Evolutionary conservation across 352 stramenopile species (phyloP).

Genomic region (Lagenidium giganteum): DNA sequence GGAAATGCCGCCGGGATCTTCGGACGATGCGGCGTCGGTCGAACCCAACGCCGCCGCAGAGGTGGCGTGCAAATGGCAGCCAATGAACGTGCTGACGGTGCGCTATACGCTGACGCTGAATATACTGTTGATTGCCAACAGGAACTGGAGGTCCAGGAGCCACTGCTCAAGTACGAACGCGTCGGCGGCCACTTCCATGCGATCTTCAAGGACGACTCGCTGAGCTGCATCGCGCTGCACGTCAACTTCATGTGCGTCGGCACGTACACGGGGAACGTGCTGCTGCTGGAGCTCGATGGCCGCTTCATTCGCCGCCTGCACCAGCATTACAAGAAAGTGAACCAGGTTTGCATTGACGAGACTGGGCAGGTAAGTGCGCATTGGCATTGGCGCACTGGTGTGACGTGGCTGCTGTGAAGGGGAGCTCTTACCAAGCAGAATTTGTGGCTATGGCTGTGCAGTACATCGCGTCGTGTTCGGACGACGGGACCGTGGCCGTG

Average conservation of each 20-base stretch:
- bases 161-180: conserved; percentile 84
- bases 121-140: conserved; percentile 2
- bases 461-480: conserved; percentile 82
- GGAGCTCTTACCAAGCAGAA: neutral
- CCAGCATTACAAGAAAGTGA: conserved; percentile 87
- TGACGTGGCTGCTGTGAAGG: neutral
- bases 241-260: conserved; percentile 75
- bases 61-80: too few species aligned
- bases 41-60: too few species aligned
- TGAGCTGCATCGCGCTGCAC: conserved; percentile 76
- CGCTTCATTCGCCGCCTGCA: conserved; percentile 75
- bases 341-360: conserved; percentile 82
- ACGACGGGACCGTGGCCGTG: conserved; percentile 78
- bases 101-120: too few species aligned
- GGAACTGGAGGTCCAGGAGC: conserved; percentile 31
- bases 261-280: conserved; percentile 76
- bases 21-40: too few species aligned
- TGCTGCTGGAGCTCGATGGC: conserved; percentile 74
- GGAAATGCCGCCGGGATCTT: too few species aligned
- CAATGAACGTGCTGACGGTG: too few species aligned
- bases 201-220: conserved; percentile 84
- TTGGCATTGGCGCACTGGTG: neutral
- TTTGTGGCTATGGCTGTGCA: conserved; percentile 7
- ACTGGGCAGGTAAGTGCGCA: conserved; percentile 39
- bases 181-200: conserved; percentile 81